These are phyloP conservation scores for Boletus rubescentipes DNA, from an alignment of 768 basidiomycete genomes.

Conservation along the genomic window DNA sequence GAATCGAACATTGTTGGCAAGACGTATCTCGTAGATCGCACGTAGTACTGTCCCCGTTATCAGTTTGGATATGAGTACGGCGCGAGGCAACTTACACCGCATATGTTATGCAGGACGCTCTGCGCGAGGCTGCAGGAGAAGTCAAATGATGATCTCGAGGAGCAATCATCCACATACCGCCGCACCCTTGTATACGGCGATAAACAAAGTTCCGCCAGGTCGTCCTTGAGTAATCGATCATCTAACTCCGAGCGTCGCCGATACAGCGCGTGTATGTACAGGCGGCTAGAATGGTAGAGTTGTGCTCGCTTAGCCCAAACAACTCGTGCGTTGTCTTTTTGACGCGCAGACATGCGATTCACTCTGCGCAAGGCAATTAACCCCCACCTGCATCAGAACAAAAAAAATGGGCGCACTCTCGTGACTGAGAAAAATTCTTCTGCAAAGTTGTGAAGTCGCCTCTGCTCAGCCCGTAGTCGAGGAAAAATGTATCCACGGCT, in stretches of 20 bases:
- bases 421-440: conserved; percentile 39
- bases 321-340: conserved; percentile 73
- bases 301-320: conserved; percentile 78
- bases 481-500: conserved; percentile 72
- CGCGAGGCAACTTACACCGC: conserved; percentile 47
- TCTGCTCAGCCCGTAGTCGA: conserved; percentile 66
- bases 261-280: conserved; percentile 76
- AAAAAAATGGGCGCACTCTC: conserved; percentile 22
- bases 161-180: conserved; percentile 46
- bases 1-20: conserved; percentile 62
- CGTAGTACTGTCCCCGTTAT: conserved; percentile 51
- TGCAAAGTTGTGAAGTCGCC: conserved; percentile 60
- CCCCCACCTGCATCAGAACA: not conserved
- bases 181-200: conserved; percentile 79
- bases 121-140: conserved; percentile 58
- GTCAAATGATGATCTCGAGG: conserved; percentile 1
- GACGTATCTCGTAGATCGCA: conserved; percentile 67
- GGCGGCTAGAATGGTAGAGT: conserved; percentile 70
- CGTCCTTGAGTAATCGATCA: conserved; percentile 58
- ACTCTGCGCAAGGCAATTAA: conserved; percentile 38
- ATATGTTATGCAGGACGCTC: conserved; percentile 59
- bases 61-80: not conserved
- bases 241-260: conserved; percentile 74
- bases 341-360: conserved; percentile 66
- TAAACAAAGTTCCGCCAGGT: conserved; percentile 71